phyloP scores from a whole-genome alignment of 805 yeast genomes.

The Myxozyma nipponensis region DNA sequence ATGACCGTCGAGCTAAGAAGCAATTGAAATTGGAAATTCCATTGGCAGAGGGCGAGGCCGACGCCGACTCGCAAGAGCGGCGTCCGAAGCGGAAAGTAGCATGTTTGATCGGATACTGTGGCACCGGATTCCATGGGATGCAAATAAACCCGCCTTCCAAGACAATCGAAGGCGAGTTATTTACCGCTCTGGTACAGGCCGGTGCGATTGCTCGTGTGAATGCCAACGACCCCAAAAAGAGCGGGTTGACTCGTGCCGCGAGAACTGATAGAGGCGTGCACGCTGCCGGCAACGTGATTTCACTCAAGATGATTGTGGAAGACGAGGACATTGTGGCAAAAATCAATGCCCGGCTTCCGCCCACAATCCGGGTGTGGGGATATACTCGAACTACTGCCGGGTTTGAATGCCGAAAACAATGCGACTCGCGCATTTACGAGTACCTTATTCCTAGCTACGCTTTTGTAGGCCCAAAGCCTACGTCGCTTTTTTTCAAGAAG shows the following conservation, averaged over 20 bases:
- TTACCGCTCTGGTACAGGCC: conserved; percentile 74
- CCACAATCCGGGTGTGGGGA: conserved; percentile 89
- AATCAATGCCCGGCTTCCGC: conserved; percentile 75
- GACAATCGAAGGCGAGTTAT: conserved; percentile 88
- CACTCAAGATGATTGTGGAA: conserved; percentile 78
- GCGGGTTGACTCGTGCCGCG: conserved; percentile 60
- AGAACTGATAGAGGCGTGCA: conserved; percentile 96
- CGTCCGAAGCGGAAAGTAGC: conserved; percentile 81
- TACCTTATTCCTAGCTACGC: conserved; percentile 89
- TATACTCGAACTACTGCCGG: conserved; percentile 81
- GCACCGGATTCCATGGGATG: conserved; percentile 96
- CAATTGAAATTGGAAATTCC: neutral
- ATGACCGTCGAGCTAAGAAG: neutral
- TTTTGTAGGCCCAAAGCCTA: conserved; percentile 84
- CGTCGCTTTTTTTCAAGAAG: conserved; percentile 50
- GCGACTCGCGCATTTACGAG: conserved; percentile 94
- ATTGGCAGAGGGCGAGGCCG: conserved; percentile 1
- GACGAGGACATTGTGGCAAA: conserved; percentile 69
- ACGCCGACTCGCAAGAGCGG: conserved; percentile 29
- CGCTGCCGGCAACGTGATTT: conserved; percentile 91
- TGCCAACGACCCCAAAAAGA: conserved; percentile 81
- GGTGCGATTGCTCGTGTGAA: conserved; percentile 87
- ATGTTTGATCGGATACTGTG: conserved; percentile 87
- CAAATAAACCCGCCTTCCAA: conserved; percentile 78
- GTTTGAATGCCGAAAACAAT: conserved; percentile 92